Evolutionary conservation across 1,139 yeast species (phyloP), one percentile per base, ranked within the genome.

Genomic region (Barnettozyma hawaiiensis): DNA sequence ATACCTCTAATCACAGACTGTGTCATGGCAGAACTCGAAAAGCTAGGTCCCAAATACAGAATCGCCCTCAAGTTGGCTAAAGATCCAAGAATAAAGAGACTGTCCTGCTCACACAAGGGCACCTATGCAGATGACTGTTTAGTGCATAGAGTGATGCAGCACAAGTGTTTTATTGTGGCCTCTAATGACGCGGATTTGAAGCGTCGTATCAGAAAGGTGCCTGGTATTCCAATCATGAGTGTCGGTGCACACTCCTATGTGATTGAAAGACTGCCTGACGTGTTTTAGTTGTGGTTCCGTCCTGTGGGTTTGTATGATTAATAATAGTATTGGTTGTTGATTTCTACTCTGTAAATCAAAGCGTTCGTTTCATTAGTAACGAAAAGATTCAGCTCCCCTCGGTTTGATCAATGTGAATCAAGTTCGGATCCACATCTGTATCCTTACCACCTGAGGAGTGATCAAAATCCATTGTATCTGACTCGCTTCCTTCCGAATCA

Each of bases 51-150:
- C 22, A 87, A 83, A 61, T 92, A 85, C 64, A 74, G 97, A 61
- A 92, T 92, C 51, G 98, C 98, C 1, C 71, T 92, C 51, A 80
- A 84, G 49, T 70, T 92, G 59, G 98, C 98, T 28, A 83, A 87
- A 55, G 98, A 92, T 60, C 97, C 97, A 36, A 72, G 97, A 57
- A 85, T 92, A 38, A 77, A 86, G 59, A 72, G 97, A 49, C 71
- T 92, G 37, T 85, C 81, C 35, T 92, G 98, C 60, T 73, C 94
- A 16, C 98, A 92, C 59, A 84, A 82, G 54, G 98, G 98, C 16
- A 92, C 96, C 0, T 92, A 92, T 70, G 98, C 98, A 26, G 98
- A 92, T 78, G 98, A 92, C 65, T 92, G 98, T 64, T 66, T 92
- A 31, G 97, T 92, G 22, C 82, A 85, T 60, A 72, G 98, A 53